Evolutionary conservation across 495 filamentous ascomycete genomes (phyloP).

Genomic region (Diplogelasinospora grovesii): DNA sequence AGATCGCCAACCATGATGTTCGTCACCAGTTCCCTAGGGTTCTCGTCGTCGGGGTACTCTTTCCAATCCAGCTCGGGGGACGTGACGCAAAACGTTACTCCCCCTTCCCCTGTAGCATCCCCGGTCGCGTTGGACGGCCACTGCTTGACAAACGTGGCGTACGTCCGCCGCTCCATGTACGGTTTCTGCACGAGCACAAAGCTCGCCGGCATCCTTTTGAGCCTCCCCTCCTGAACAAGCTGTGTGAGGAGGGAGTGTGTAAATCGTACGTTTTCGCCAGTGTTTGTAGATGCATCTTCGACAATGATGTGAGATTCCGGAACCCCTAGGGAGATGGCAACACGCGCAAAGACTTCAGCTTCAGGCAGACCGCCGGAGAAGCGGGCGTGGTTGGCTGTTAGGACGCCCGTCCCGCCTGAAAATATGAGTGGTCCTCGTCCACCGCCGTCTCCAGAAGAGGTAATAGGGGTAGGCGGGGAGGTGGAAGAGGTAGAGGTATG

Average conservation of each 20-base stretch:
- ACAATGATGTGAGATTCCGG: slow-evolving; percentile 21
- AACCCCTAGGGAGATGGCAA: slow-evolving; percentile 21
- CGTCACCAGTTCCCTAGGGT: slow-evolving; percentile 28
- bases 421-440: too few species aligned
- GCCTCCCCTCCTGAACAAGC: slow-evolving; percentile 6
- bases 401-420: slow-evolving; percentile 26
- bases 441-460: too few species aligned
- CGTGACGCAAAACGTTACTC: slow-evolving; percentile 22
- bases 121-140: slow-evolving; percentile 20
- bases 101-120: background rate
- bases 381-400: slow-evolving; percentile 24
- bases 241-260: slow-evolving; percentile 24
- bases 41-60: slow-evolving; percentile 28
- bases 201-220: background rate
- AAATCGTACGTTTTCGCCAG: slow-evolving; percentile 36
- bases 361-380: slow-evolving; percentile 29
- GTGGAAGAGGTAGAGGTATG: background rate
- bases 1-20: slow-evolving; percentile 34
- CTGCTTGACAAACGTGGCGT: slow-evolving; percentile 33
- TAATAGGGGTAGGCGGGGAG: background rate
- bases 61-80: slow-evolving; percentile 25
- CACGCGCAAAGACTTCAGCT: slow-evolving; percentile 32
- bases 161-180: slow-evolving; percentile 37
- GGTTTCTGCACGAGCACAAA: slow-evolving; percentile 34
- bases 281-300: slow-evolving; percentile 30